Percentiles rank a stretch among this genome's conserved stretches.
These are phyloP conservation scores for Ambrosia artemisiifolia DNA, from an alignment of 129 eudicot genomes.

Conservation along the genomic window DNA sequence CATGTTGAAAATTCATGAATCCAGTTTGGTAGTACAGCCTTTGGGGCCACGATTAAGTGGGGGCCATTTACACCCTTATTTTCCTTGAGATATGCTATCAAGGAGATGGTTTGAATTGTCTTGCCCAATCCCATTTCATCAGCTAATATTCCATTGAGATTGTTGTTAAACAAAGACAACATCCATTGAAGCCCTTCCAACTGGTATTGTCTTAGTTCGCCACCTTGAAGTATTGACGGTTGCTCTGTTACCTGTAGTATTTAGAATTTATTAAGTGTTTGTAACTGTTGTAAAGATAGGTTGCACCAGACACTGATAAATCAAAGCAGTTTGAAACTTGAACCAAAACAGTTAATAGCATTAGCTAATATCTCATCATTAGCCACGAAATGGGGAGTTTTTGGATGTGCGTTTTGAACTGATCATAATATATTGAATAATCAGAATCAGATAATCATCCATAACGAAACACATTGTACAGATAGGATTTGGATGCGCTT, in stretches of 20 bases:
- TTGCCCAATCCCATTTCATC: constrained; percentile 99
- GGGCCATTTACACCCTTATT: constrained; percentile 92
- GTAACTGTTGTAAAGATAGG: constrained; percentile 2
- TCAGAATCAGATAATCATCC: neutral
- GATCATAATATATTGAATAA: neutral
- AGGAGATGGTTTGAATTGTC: constrained; percentile 85
- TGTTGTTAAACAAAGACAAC: constrained; percentile 84
- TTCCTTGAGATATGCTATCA: constrained; percentile 82
- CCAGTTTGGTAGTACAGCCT: constrained; percentile 95
- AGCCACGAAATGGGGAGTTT: neutral
- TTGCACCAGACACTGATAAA: neutral
- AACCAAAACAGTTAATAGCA: neutral
- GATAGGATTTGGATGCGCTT: neutral
- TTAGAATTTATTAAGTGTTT: constrained; percentile 1
- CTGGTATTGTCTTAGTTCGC: constrained; percentile 84
- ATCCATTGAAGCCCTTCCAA: constrained; percentile 99
- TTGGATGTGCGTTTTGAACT: constrained; percentile 14
- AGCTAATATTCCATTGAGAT: constrained; percentile 90
- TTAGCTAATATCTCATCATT: neutral
- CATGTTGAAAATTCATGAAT: constrained; percentile 74
- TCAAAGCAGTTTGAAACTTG: neutral
- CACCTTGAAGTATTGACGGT: constrained; percentile 91
- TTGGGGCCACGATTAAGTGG: constrained; percentile 91
- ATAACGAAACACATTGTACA: constrained; percentile 5
- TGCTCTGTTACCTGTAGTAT: constrained; percentile 80